These are phyloP conservation scores for Hymenoscyphus occultus DNA, from an alignment of 2,329 filamentous ascomycete genomes.

Conservation along the genomic window DNA sequence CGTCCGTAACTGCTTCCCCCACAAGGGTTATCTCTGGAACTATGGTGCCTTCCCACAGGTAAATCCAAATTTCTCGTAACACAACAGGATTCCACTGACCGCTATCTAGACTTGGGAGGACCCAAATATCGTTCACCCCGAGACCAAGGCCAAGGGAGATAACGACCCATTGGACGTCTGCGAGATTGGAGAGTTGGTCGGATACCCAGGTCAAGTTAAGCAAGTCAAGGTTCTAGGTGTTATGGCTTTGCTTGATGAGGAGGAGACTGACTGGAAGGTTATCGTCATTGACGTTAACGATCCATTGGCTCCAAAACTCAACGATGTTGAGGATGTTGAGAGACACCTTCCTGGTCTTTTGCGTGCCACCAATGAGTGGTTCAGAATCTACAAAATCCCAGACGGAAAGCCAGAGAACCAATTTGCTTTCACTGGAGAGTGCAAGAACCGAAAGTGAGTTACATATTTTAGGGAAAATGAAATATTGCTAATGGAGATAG, in stretches of 20 bases:
- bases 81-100: conserved; percentile 19
- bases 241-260: conserved; percentile 98
- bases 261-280: conserved; percentile 99
- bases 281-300: conserved; percentile 99
- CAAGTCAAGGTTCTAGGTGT: conserved; percentile 99
- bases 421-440: conserved; percentile 99
- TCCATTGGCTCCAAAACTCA: conserved; percentile 91
- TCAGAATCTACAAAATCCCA: conserved; percentile 99
- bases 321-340: conserved; percentile 99
- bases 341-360: conserved; percentile 95
- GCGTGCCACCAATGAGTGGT: conserved; percentile 99
- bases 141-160: conserved; percentile 99
- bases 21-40: conserved; percentile 99
- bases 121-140: conserved; percentile 90
- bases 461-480: neutral
- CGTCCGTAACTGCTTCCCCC: conserved; percentile 99
- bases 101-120: conserved; percentile 88
- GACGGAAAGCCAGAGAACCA: conserved; percentile 99
- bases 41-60: conserved; percentile 99
- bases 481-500: conserved; percentile 41
- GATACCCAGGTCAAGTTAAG: conserved; percentile 95
- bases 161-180: conserved; percentile 99
- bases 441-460: conserved; percentile 95
- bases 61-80: conserved; percentile 37
- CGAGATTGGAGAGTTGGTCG: conserved; percentile 98